A percentile compares a stretch with the other conserved stretches of the same genome.
Conservation (phyloP, 2,329 filamentous ascomycete genomes). For the Ophiocordyceps camponoti-saundersi region DNA sequence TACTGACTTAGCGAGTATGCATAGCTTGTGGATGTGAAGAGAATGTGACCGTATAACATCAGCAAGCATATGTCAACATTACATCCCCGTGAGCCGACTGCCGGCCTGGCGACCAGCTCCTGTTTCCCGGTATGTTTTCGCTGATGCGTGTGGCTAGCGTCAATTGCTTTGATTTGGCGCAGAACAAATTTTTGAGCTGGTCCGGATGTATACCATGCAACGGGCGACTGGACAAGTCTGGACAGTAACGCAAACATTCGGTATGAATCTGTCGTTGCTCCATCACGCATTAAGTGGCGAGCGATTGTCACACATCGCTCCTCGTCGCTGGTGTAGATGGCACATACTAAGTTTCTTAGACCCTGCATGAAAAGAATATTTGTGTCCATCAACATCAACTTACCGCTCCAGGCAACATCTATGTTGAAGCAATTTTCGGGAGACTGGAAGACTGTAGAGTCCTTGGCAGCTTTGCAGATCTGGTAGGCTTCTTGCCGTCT, state of each 20-base stretch:
- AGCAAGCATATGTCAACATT: constrained; percentile 64
- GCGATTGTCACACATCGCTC: constrained; percentile 56
- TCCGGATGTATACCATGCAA: constrained; percentile 62
- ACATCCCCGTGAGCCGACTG: neutral
- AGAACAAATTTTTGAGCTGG: constrained; percentile 82
- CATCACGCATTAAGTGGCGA: constrained; percentile 72
- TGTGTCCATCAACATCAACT: constrained; percentile 17
- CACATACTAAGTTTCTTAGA: constrained; percentile 42
- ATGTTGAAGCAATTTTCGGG: constrained; percentile 53
- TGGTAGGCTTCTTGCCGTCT: constrained; percentile 60
- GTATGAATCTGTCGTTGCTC: constrained; percentile 68
- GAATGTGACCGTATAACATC: constrained; percentile 77
- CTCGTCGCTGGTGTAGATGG: constrained; percentile 64
- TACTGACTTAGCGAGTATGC: constrained; percentile 56
- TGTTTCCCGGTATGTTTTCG: neutral
- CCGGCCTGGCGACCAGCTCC: too few species aligned
- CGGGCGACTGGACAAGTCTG: constrained; percentile 54
- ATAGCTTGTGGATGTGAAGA: constrained; percentile 72
- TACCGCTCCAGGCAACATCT: constrained; percentile 60
- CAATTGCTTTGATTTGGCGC: constrained; percentile 80
- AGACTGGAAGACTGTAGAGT: constrained; percentile 70
- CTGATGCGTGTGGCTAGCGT: constrained; percentile 32
- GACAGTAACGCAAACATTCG: constrained; percentile 69
- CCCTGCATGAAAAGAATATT: too few species aligned
- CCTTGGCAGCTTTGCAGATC: constrained; percentile 59